Conservation (phyloP, 106 monocot genomes). For the Xerophyta viscosa region DNA sequence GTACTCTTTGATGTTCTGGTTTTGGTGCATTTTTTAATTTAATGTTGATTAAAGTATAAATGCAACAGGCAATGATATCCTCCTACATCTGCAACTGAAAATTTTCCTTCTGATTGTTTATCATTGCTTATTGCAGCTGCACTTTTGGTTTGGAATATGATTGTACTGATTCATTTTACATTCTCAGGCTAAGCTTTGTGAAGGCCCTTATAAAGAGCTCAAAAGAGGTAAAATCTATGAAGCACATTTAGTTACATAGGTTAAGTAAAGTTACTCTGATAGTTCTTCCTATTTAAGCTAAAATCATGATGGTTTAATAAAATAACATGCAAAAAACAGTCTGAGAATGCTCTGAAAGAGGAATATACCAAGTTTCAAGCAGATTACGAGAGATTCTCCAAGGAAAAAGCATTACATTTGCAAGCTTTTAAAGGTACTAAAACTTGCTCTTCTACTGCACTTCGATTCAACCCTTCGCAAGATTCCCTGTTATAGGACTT, state of each 20-base stretch:
- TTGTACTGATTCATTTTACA: background rate
- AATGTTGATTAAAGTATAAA: too few relatives aligned
- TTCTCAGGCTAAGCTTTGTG: slow-evolving; percentile 51
- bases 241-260: too few relatives aligned
- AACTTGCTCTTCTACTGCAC: too few relatives aligned
- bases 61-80: too few relatives aligned
- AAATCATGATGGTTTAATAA: background rate
- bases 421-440: slow-evolving; percentile 47
- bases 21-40: too few relatives aligned
- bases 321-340: slow-evolving; percentile 26
- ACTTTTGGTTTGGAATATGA: background rate
- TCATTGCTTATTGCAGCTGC: too few relatives aligned
- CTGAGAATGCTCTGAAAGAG: slow-evolving; percentile 48
- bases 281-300: background rate
- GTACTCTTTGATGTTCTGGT: too few relatives aligned
- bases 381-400: slow-evolving; percentile 43
- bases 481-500: too few relatives aligned
- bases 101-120: too few relatives aligned
- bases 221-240: slow-evolving; percentile 32
- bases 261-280: too few relatives aligned
- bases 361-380: slow-evolving; percentile 51
- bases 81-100: too few relatives aligned
- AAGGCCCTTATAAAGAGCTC: slow-evolving; percentile 52
- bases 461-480: too few relatives aligned
- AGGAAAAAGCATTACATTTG: slow-evolving; percentile 50